Percentiles rank a stretch among this genome's conserved stretches.
Evolutionary conservation across 495 filamentous ascomycete species (phyloP).

Genomic region (Daldinia vernicosa): DNA sequence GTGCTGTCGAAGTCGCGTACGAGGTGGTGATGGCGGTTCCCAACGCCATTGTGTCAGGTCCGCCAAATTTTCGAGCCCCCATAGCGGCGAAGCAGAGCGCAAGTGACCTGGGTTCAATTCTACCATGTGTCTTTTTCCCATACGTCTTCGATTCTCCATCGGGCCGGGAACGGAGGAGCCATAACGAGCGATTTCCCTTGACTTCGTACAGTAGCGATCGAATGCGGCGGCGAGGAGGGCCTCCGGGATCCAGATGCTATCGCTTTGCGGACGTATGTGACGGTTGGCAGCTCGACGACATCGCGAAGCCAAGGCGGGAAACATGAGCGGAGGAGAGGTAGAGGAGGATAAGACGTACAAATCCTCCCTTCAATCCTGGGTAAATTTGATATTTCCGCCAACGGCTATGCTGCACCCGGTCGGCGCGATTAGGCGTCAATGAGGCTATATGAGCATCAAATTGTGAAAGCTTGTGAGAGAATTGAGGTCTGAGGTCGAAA

Average conservation of each 20-base stretch:
- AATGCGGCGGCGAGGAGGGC: conserved; percentile 50
- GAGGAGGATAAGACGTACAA: conserved; percentile 1
- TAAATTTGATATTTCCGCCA: neutral
- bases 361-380: conserved; percentile 13
- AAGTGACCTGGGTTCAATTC: conserved; percentile 51
- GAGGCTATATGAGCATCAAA: neutral
- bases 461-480: conserved; percentile 1
- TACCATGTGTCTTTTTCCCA: conserved; percentile 62
- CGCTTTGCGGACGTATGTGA: conserved; percentile 42
- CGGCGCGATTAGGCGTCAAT: neutral
- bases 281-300: conserved; percentile 55
- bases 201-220: conserved; percentile 51
- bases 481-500: conserved; percentile 31
- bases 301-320: conserved; percentile 46
- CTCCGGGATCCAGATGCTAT: conserved; percentile 59
- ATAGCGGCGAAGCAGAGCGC: conserved; percentile 47
- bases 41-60: conserved; percentile 60
- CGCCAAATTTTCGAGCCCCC: conserved; percentile 51
- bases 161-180: conserved; percentile 54
- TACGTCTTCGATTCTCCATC: conserved; percentile 60
- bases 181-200: conserved; percentile 32
- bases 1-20: conserved; percentile 3
- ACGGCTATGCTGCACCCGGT: neutral
- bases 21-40: conserved; percentile 52
- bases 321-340: conserved; percentile 45